Percentiles rank a stretch among this genome's conserved stretches.
These are phyloP conservation scores for Dictyostelium capitatum DNA, from an alignment of 78 protist genomes.

Conservation along the genomic window DNA sequence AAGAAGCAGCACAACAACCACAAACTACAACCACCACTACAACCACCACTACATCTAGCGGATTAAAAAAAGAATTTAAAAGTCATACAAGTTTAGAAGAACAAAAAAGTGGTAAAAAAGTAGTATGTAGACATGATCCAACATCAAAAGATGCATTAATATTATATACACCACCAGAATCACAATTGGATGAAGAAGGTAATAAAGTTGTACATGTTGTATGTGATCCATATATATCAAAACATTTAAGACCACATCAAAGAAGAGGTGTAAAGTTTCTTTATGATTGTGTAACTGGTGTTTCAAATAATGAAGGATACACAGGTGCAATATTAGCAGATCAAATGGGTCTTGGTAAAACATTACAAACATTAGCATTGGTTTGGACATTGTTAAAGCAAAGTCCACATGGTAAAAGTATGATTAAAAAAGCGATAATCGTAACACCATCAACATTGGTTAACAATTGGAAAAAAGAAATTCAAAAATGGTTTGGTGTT, in stretches of 20 bases:
- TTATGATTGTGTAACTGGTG: slow-evolving; percentile 87
- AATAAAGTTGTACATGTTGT: slow-evolving; percentile 33
- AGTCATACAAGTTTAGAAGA: slow-evolving; percentile 23
- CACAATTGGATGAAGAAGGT: slow-evolving; percentile 17
- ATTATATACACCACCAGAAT: slow-evolving; percentile 35
- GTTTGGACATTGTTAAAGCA: slow-evolving; percentile 91
- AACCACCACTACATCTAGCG: not conserved
- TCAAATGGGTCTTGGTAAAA: slow-evolving; percentile 93
- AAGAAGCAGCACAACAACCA: not conserved
- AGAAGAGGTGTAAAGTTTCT: slow-evolving; percentile 92
- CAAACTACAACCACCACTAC: not conserved
- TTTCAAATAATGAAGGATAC: not conserved
- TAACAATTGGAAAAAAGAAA: slow-evolving; percentile 83
- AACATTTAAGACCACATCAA: slow-evolving; percentile 93
- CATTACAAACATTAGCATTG: slow-evolving; percentile 89
- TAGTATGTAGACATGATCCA: slow-evolving; percentile 56
- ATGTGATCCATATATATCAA: slow-evolving; percentile 44
- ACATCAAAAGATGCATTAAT: slow-evolving; percentile 42
- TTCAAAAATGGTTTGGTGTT: slow-evolving; percentile 81
- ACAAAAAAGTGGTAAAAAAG: not conserved
- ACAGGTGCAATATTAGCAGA: slow-evolving; percentile 76
- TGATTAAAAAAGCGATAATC: slow-evolving; percentile 74
- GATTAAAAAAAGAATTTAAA: slow-evolving; percentile 33
- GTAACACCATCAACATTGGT: slow-evolving; percentile 87
- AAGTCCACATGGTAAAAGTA: slow-evolving; percentile 12